Conservation (phyloP, 148 eudicot species). For the Persicaria maculosa region DNA sequence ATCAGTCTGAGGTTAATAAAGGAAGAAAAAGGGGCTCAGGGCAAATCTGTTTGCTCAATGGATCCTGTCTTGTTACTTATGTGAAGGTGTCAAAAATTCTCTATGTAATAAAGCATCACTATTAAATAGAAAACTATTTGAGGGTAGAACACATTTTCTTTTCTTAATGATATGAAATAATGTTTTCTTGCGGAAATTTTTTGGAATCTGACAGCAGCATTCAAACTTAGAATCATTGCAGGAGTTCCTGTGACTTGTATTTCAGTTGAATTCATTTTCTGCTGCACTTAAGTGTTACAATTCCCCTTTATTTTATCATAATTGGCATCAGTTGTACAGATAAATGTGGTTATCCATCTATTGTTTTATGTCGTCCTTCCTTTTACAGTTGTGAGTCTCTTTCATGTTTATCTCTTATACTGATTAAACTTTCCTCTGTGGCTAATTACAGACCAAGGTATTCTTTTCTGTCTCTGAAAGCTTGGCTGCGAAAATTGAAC, state of each 20-base stretch:
- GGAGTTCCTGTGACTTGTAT: not conserved
- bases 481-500: constrained; percentile 72
- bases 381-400: not conserved
- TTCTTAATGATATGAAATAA: not conserved
- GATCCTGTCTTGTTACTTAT: not conserved
- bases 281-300: not conserved
- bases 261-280: not conserved
- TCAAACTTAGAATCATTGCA: not conserved
- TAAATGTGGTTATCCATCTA: not conserved
- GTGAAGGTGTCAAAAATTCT: not conserved
- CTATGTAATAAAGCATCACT: not conserved
- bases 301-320: not conserved
- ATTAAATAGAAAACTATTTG: not conserved
- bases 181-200: not conserved
- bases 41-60: not conserved
- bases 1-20: not conserved
- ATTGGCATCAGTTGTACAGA: not conserved
- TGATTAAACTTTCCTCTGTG: not conserved
- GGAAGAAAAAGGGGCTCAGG: not conserved
- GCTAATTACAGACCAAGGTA: constrained; percentile 40
- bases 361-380: not conserved
- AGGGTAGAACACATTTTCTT: constrained; percentile 5
- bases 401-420: not conserved
- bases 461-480: constrained; percentile 85
- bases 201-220: not conserved